phyloP scores from a whole-genome alignment of 129 eudicot species.

The Flaveria brownii region DNA sequence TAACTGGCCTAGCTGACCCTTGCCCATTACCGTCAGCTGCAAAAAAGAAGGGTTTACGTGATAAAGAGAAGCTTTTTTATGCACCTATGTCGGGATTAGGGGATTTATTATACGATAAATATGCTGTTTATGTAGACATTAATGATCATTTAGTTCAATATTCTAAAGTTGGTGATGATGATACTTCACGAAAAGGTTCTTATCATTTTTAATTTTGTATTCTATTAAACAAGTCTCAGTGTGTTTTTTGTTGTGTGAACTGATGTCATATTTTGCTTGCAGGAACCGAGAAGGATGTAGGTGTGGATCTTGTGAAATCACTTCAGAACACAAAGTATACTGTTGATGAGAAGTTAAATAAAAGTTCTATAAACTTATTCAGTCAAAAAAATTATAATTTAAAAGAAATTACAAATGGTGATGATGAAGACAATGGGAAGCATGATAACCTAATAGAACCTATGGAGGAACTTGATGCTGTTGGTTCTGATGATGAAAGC shows the following conservation, averaged over 20 bases:
- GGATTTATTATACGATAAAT: conserved; percentile 89
- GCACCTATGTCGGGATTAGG: conserved; percentile 99
- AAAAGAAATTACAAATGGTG: conserved; percentile 37
- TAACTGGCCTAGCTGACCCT: conserved; percentile 76
- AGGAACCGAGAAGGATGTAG: conserved; percentile 79
- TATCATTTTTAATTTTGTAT: not conserved
- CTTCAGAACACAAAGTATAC: conserved; percentile 78
- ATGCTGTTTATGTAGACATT: conserved; percentile 89
- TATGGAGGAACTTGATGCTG: conserved; percentile 47
- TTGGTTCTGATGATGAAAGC: conserved; percentile 53
- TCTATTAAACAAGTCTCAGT: not conserved
- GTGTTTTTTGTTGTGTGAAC: not conserved
- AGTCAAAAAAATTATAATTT: conserved; percentile 40
- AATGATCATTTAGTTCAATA: conserved; percentile 92
- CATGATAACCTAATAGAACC: conserved; percentile 29
- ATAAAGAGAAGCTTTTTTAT: conserved; percentile 90
- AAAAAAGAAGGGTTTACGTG: conserved; percentile 95
- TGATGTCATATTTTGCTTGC: conserved; percentile 24
- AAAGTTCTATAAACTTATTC: conserved; percentile 67
- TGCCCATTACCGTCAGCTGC: conserved; percentile 99
- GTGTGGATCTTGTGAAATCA: conserved; percentile 78
- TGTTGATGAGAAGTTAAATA: conserved; percentile 64
- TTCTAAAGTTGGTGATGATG: conserved; percentile 65
- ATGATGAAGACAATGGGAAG: conserved; percentile 38
- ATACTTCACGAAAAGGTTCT: conserved; percentile 49